Evolutionary conservation across 805 yeast species (phyloP).

Genomic region (Myxozyma neglecta): DNA sequence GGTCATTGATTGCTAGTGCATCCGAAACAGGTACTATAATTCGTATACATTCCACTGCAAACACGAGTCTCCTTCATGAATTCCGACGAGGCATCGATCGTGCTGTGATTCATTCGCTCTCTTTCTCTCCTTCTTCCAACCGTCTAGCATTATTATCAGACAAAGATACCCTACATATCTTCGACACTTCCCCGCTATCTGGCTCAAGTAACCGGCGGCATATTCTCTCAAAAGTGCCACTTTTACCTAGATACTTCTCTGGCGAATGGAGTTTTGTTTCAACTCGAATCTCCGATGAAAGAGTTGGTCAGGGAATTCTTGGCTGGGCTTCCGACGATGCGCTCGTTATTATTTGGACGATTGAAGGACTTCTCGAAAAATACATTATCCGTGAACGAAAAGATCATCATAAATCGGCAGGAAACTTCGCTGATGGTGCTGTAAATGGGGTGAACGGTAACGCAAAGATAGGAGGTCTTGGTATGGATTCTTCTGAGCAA

Average conservation of each 20-base stretch:
- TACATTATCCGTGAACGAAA: conserved; percentile 58
- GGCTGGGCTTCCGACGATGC: conserved; percentile 82
- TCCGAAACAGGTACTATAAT: conserved; percentile 81
- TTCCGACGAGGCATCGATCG: conserved; percentile 88
- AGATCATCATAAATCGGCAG: conserved; percentile 7
- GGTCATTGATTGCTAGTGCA: conserved; percentile 74
- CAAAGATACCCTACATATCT: conserved; percentile 86
- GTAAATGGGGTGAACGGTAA: conserved; percentile 11
- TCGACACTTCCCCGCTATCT: conserved; percentile 49
- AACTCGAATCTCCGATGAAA: conserved; percentile 49
- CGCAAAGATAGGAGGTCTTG: conserved; percentile 24
- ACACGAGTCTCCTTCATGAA: conserved; percentile 71
- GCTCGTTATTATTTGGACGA: conserved; percentile 72
- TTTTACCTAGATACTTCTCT: conserved; percentile 72
- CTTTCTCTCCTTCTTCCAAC: conserved; percentile 73
- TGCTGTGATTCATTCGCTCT: conserved; percentile 79
- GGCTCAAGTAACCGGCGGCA: conserved; percentile 53
- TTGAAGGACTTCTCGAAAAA: conserved; percentile 80
- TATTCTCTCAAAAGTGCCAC: conserved; percentile 60
- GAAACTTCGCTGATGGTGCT: conserved; percentile 9
- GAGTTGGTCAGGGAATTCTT: conserved; percentile 46
- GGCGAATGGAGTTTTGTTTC: conserved; percentile 89
- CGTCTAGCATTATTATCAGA: conserved; percentile 84
- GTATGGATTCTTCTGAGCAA: conserved; percentile 39
- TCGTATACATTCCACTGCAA: conserved; percentile 66